Evolutionary conservation across 495 filamentous ascomycete species (phyloP).

Genomic region (Hypomontagnella submonticulosa): DNA sequence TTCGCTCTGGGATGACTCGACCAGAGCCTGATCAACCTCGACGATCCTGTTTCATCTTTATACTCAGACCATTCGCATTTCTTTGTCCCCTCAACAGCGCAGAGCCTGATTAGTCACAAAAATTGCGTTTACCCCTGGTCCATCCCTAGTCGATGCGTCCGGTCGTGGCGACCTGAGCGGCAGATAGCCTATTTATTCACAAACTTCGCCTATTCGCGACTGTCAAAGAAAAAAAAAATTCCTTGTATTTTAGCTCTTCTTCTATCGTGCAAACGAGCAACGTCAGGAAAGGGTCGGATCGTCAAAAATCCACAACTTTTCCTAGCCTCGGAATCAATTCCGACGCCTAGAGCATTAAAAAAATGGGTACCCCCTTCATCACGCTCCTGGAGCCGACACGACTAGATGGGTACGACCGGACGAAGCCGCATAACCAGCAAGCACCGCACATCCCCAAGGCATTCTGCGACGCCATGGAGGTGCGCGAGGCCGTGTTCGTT

Average conservation of each 20-base stretch:
- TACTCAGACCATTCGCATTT: constrained; percentile 2
- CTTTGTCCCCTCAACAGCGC: constrained; percentile 2
- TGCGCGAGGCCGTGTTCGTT: constrained; percentile 82
- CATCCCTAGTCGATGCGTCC: constrained; percentile 5
- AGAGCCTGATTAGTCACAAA: constrained; percentile 15
- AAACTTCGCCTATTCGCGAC: too few relatives aligned
- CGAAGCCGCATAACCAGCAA: constrained; percentile 55
- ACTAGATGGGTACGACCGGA: constrained; percentile 59
- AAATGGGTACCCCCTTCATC: constrained; percentile 60
- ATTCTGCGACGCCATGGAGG: constrained; percentile 81
- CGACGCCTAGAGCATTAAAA: not conserved
- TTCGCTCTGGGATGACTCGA: constrained; percentile 7
- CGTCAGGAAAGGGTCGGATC: not conserved
- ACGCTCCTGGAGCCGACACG: constrained; percentile 58
- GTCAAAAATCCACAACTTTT: not conserved
- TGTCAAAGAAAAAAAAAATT: too few relatives aligned
- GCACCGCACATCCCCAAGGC: constrained; percentile 60
- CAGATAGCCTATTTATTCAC: too few relatives aligned
- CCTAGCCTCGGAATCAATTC: not conserved
- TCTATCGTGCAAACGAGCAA: not conserved
- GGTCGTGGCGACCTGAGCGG: constrained; percentile 3
- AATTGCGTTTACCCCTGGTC: constrained; percentile 5
- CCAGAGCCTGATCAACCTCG: constrained; percentile 9
- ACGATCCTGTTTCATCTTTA: constrained; percentile 26
- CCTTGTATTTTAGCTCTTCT: too few relatives aligned